Conservation (phyloP, 495 filamentous ascomycete species). For the Penicillium cataractarum region DNA sequence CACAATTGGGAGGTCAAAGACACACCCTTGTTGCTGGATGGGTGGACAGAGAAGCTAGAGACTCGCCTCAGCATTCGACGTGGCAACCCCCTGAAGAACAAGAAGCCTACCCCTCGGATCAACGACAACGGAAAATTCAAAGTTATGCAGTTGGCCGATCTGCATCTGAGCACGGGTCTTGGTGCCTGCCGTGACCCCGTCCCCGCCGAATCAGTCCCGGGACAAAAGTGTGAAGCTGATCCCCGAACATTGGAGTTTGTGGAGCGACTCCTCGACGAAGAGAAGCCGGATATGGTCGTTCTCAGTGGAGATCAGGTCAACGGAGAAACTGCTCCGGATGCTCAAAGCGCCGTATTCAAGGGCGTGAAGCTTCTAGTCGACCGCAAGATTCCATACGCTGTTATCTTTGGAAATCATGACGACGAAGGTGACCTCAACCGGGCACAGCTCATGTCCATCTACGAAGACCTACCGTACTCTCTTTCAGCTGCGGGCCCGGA, state of each 20-base stretch:
- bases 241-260: constrained; percentile 90
- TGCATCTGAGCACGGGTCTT: constrained; percentile 88
- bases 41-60: constrained; percentile 60
- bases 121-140: constrained; percentile 92
- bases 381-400: constrained; percentile 87
- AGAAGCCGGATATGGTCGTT: constrained; percentile 89
- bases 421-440: constrained; percentile 86
- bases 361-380: constrained; percentile 83
- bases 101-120: constrained; percentile 73
- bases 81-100: constrained; percentile 60
- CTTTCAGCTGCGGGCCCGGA: constrained; percentile 80
- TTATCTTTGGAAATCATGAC: constrained; percentile 97
- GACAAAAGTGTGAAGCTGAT: constrained; percentile 86
- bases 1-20: constrained; percentile 78
- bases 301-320: constrained; percentile 94
- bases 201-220: constrained; percentile 64
- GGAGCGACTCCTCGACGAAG: constrained; percentile 76
- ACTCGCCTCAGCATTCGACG: constrained; percentile 76
- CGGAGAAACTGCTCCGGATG: constrained; percentile 87
- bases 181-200: constrained; percentile 83
- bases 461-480: constrained; percentile 86
- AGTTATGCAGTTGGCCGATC: constrained; percentile 90
- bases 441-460: constrained; percentile 76
- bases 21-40: constrained; percentile 68
- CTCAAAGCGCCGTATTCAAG: constrained; percentile 93